These are phyloP conservation scores for Fusarium bactridioides DNA, from an alignment of 2,329 filamentous ascomycete species.

Conservation along the genomic window DNA sequence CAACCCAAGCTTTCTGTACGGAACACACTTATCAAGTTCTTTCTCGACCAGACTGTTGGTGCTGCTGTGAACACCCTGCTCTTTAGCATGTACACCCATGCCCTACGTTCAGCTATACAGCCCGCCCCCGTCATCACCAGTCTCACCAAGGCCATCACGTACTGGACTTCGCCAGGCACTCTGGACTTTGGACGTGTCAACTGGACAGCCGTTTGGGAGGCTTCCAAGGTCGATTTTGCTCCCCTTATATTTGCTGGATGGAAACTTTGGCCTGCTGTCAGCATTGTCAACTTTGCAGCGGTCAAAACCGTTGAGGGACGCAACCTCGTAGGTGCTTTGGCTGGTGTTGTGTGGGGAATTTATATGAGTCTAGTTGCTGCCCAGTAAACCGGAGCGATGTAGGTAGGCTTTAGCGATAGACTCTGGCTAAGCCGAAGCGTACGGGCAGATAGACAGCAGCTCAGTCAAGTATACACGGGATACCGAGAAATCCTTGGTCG, in stretches of 20 bases:
- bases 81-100: slow-evolving; percentile 67
- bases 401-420: not conserved
- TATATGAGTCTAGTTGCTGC: slow-evolving; percentile 73
- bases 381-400: slow-evolving; percentile 21
- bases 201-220: slow-evolving; percentile 53
- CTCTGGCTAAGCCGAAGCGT: not conserved
- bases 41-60: slow-evolving; percentile 74
- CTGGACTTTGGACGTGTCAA: slow-evolving; percentile 57
- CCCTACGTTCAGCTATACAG: slow-evolving; percentile 60
- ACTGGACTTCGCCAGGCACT: slow-evolving; percentile 49
- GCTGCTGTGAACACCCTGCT: slow-evolving; percentile 70
- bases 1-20: slow-evolving; percentile 61
- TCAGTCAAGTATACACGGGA: not conserved
- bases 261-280: slow-evolving; percentile 74
- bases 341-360: slow-evolving; percentile 77
- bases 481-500: not conserved
- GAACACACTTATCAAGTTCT: slow-evolving; percentile 73
- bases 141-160: slow-evolving; percentile 46
- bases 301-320: slow-evolving; percentile 75
- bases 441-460: not conserved
- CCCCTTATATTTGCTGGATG: slow-evolving; percentile 73
- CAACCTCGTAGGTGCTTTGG: slow-evolving; percentile 74
- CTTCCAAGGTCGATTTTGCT: slow-evolving; percentile 65
- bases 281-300: slow-evolving; percentile 72
- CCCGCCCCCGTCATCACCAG: slow-evolving; percentile 49